These are phyloP conservation scores for Westerdykella sp. DNA, from an alignment of 2,329 filamentous ascomycete species.

Conservation along the genomic window DNA sequence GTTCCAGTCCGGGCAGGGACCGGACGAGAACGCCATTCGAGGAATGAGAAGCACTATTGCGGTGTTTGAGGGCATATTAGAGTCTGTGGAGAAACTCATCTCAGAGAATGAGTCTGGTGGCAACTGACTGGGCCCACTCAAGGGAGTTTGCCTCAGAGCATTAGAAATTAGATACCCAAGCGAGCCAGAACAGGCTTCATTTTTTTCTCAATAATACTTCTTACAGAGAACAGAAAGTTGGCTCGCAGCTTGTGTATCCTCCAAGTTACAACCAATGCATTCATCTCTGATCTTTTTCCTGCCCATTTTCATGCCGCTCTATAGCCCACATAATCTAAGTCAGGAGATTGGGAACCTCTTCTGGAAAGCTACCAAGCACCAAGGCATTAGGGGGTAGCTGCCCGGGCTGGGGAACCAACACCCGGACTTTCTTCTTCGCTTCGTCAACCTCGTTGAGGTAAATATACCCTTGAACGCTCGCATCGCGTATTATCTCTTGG, in stretches of 20 bases:
- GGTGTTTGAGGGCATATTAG: slow-evolving; percentile 61
- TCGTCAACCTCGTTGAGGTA: slow-evolving; percentile 91
- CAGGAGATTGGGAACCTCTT: slow-evolving; percentile 66
- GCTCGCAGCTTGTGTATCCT: too few species aligned
- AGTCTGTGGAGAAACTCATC: slow-evolving; percentile 19
- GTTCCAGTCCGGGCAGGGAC: slow-evolving; percentile 74
- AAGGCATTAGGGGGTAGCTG: slow-evolving; percentile 72
- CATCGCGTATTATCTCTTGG: slow-evolving; percentile 67
- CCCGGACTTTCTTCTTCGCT: slow-evolving; percentile 69
- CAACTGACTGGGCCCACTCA: too few species aligned
- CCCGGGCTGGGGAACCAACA: slow-evolving; percentile 79
- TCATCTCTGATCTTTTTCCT: too few species aligned
- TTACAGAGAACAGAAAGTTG: too few species aligned
- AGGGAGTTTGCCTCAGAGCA: too few species aligned
- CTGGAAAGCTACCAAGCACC: slow-evolving; percentile 81
- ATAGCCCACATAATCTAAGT: not conserved
- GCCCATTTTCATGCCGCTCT: too few species aligned
- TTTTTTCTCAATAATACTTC: too few species aligned
- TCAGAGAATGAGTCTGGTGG: too few species aligned
- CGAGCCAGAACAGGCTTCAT: too few species aligned
- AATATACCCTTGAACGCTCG: slow-evolving; percentile 84
- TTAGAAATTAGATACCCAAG: too few species aligned
- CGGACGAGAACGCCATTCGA: slow-evolving; percentile 74
- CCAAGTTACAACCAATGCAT: too few species aligned
- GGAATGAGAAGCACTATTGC: slow-evolving; percentile 66